Evolutionary conservation across 2,329 filamentous ascomycete genomes (phyloP).

Genomic region (Nannizziopsis barbatae): DNA sequence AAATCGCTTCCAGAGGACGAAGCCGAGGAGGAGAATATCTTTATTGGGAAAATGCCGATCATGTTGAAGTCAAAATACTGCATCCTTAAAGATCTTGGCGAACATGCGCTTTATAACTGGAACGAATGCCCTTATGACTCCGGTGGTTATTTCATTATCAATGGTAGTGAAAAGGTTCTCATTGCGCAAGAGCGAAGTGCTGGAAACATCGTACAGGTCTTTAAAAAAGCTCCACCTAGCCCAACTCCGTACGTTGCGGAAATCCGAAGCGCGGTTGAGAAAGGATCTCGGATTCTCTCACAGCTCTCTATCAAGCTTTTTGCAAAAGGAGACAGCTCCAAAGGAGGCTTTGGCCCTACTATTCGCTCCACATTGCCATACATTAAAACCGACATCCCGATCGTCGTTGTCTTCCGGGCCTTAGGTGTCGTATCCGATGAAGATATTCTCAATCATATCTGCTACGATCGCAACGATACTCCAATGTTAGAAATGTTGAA

Average conservation of each 20-base stretch:
- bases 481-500: constrained; percentile 97
- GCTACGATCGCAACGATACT: constrained; percentile 87
- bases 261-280: constrained; percentile 91
- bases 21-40: constrained; percentile 60
- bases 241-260: constrained; percentile 89
- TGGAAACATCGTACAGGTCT: constrained; percentile 97
- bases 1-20: constrained; percentile 38
- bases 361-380: constrained; percentile 88
- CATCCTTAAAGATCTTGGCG: constrained; percentile 69
- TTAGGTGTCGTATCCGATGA: constrained; percentile 93
- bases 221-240: constrained; percentile 91
- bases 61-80: constrained; percentile 98
- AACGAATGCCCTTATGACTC: constrained; percentile 98
- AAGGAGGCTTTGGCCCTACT: constrained; percentile 71
- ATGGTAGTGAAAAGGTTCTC: constrained; percentile 94
- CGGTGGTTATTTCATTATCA: constrained; percentile 98
- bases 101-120: constrained; percentile 76
- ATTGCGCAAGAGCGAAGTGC: constrained; percentile 97
- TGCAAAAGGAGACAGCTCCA: constrained; percentile 68
- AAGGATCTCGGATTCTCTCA: constrained; percentile 87
- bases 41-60: constrained; percentile 89
- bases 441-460: constrained; percentile 95
- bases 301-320: constrained; percentile 84
- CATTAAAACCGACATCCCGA: constrained; percentile 84
- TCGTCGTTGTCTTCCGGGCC: constrained; percentile 90